phyloP scores from a whole-genome alignment of 192 early-diverging fungal genomes.

The Geranomyces variabilis region DNA sequence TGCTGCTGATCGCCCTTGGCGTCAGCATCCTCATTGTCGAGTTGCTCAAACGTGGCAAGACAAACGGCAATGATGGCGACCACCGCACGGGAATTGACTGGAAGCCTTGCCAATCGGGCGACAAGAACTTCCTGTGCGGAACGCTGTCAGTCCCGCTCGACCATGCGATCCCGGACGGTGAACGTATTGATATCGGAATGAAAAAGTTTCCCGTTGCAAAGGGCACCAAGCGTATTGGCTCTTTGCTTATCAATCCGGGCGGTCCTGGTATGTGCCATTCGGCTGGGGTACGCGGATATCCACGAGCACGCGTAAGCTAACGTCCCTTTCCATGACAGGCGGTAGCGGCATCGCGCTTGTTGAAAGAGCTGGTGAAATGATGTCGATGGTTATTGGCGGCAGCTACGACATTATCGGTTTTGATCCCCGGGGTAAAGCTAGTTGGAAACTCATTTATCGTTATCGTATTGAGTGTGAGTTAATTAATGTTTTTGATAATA shows the following conservation, averaged over 20 bases:
- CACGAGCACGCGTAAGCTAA: too few species aligned
- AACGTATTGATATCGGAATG: slow-evolving; percentile 28
- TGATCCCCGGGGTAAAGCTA: slow-evolving; percentile 55
- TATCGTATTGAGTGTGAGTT: too few species aligned
- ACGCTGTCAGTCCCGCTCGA: slow-evolving; percentile 39
- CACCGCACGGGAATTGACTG: slow-evolving; percentile 6
- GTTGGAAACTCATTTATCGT: too few species aligned
- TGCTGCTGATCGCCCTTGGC: neutral
- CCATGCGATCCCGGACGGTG: slow-evolving; percentile 20
- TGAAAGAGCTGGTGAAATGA: slow-evolving; percentile 1
- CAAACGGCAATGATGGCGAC: neutral
- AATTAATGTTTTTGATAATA: too few species aligned
- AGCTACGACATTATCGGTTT: slow-evolving; percentile 43
- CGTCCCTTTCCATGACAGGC: too few species aligned
- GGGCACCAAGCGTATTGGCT: slow-evolving; percentile 6
- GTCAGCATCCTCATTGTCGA: neutral
- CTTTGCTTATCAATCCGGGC: slow-evolving; percentile 37
- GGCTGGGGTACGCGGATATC: too few species aligned
- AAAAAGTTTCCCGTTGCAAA: slow-evolving; percentile 22
- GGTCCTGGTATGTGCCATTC: slow-evolving; percentile 31
- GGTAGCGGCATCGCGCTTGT: slow-evolving; percentile 40
- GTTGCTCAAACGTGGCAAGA: neutral
- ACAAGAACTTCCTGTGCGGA: slow-evolving; percentile 15
- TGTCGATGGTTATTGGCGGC: slow-evolving; percentile 29
- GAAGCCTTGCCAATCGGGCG: slow-evolving; percentile 1